These are phyloP conservation scores for Zelonia costaricensis DNA, from an alignment of 208 protist genomes.

Conservation along the genomic window DNA sequence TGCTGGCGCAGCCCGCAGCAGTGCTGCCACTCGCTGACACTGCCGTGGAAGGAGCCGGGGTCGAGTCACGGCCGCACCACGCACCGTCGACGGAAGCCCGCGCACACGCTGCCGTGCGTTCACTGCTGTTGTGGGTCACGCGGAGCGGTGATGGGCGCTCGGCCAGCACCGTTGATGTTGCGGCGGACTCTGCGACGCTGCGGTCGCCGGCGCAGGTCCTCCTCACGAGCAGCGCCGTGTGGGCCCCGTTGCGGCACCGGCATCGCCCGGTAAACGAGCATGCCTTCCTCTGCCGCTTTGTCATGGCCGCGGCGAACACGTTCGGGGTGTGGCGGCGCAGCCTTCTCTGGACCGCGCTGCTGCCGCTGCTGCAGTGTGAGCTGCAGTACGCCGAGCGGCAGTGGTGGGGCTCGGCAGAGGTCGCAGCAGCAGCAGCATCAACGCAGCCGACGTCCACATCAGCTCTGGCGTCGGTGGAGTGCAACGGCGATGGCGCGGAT, in stretches of 20 bases:
- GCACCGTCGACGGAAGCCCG: no score
- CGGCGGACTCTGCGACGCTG: no score
- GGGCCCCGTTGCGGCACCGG: slow-evolving; percentile 33
- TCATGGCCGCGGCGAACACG: slow-evolving; percentile 38
- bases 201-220: no score
- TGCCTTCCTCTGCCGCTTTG: slow-evolving; percentile 55
- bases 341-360: slow-evolving; percentile 16
- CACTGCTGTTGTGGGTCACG: slow-evolving; percentile 1
- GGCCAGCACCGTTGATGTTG: no score
- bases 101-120: neutral
- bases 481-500: neutral
- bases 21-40: no score
- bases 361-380: slow-evolving; percentile 35
- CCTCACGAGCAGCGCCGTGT: slow-evolving; percentile 15
- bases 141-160: neutral
- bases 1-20: no score
- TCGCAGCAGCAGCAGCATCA: no score
- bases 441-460: neutral
- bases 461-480: neutral
- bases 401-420: neutral
- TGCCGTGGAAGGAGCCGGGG: no score
- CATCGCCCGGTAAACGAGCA: slow-evolving; percentile 30
- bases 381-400: slow-evolving; percentile 1
- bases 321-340: slow-evolving; percentile 42
- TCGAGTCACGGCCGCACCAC: no score